Conservation (phyloP, 2,329 filamentous ascomycete species). For the Neophaeococcomyces aloes region DNA sequence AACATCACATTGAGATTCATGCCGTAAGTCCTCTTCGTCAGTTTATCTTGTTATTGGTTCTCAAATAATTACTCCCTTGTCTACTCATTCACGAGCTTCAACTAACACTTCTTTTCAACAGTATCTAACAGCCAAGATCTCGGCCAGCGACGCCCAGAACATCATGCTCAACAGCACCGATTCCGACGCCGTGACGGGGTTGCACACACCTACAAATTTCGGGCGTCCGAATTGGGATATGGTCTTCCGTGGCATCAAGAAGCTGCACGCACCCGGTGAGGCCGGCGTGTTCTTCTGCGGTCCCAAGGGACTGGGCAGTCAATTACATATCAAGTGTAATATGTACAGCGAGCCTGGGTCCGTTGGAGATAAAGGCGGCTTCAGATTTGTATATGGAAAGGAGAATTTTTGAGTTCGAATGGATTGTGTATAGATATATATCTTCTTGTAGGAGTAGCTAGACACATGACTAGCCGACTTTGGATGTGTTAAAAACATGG, state of each 20-base stretch:
- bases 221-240: slow-evolving; percentile 83
- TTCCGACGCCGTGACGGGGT: slow-evolving; percentile 72
- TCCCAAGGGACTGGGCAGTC: slow-evolving; percentile 65
- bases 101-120: slow-evolving; percentile 18
- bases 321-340: slow-evolving; percentile 73
- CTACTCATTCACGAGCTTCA: not conserved
- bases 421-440: no score
- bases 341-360: slow-evolving; percentile 64
- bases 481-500: no score
- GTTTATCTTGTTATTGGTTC: not conserved
- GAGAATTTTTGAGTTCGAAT: slow-evolving; percentile 45
- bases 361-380: slow-evolving; percentile 36
- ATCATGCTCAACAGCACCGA: slow-evolving; percentile 81
- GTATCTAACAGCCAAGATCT: slow-evolving; percentile 80
- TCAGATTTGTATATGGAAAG: slow-evolving; percentile 44
- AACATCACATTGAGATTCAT: slow-evolving; percentile 78
- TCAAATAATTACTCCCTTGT: no score
- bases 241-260: slow-evolving; percentile 74
- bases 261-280: slow-evolving; percentile 63
- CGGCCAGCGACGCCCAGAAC: slow-evolving; percentile 74
- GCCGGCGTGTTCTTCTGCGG: slow-evolving; percentile 78
- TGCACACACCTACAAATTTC: slow-evolving; percentile 74
- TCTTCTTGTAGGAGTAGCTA: no score
- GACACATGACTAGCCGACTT: no score
- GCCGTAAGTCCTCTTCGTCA: slow-evolving; percentile 39